Conservation (phyloP, 1,139 yeast genomes). For the Sugiyamaella neomexicana region DNA sequence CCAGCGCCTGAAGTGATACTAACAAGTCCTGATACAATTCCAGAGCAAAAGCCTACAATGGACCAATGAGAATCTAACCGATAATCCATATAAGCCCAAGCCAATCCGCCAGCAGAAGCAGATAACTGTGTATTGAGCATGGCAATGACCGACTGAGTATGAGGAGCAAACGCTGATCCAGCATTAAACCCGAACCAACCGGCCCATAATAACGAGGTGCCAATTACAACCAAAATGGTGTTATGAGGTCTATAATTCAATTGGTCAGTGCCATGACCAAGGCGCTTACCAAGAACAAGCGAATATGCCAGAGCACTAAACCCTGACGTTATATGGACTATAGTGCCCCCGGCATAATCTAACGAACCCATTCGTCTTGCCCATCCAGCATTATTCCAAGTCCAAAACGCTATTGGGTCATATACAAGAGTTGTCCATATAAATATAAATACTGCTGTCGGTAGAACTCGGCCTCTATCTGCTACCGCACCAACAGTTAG, state of each 20-base stretch:
- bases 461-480: slow-evolving; percentile 57
- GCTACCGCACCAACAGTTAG: slow-evolving; percentile 60
- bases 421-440: slow-evolving; percentile 60
- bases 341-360: slow-evolving; percentile 67
- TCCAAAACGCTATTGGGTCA: slow-evolving; percentile 66
- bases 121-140: slow-evolving; percentile 39
- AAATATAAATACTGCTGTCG: slow-evolving; percentile 54
- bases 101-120: slow-evolving; percentile 40
- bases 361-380: slow-evolving; percentile 50
- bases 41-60: slow-evolving; percentile 44
- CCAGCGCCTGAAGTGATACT: slow-evolving; percentile 46
- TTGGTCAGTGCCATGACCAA: slow-evolving; percentile 28
- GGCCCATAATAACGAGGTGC: slow-evolving; percentile 58
- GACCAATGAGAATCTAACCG: slow-evolving; percentile 38
- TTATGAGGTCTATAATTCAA: slow-evolving; percentile 38
- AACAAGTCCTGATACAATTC: slow-evolving; percentile 44
- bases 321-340: slow-evolving; percentile 63
- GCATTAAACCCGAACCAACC: slow-evolving; percentile 94
- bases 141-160: slow-evolving; percentile 48
- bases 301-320: slow-evolving; percentile 62
- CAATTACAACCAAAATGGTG: slow-evolving; percentile 48
- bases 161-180: slow-evolving; percentile 67
- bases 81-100: slow-evolving; percentile 40
- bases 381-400: slow-evolving; percentile 65
- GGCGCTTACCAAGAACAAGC: slow-evolving; percentile 53